Evolutionary conservation across 1,284 basidiomycete genomes (phyloP).

Genomic region (Cryptococcus amylolentus): DNA sequence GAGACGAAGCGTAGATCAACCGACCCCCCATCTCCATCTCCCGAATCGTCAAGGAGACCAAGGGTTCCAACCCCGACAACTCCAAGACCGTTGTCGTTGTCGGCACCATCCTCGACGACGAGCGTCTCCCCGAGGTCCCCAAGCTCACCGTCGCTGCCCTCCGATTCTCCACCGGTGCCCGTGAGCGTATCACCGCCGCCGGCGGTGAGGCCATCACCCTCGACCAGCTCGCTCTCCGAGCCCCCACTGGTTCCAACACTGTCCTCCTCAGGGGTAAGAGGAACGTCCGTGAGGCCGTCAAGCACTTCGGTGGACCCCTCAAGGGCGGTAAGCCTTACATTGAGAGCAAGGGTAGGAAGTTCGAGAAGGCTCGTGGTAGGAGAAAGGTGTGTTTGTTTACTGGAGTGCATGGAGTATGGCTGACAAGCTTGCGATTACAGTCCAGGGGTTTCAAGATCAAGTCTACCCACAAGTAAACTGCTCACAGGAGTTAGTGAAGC

Average conservation of each 20-base stretch:
- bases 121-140: slow-evolving; percentile 80
- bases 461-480: slow-evolving; percentile 47
- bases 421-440: slow-evolving; percentile 9
- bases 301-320: slow-evolving; percentile 76
- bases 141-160: slow-evolving; percentile 93
- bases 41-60: slow-evolving; percentile 77
- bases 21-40: slow-evolving; percentile 94
- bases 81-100: slow-evolving; percentile 84
- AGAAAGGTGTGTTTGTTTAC: slow-evolving; percentile 56
- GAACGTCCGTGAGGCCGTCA: slow-evolving; percentile 88
- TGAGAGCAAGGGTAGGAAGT: slow-evolving; percentile 90
- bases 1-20: slow-evolving; percentile 66
- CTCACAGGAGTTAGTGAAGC: slow-evolving; percentile 4
- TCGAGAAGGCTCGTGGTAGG: slow-evolving; percentile 74
- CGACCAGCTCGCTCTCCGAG: slow-evolving; percentile 91
- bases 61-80: slow-evolving; percentile 62
- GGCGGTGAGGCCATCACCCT: slow-evolving; percentile 94
- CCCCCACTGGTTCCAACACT: slow-evolving; percentile 94
- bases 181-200: slow-evolving; percentile 90
- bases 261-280: slow-evolving; percentile 76
- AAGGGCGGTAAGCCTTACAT: slow-evolving; percentile 57
- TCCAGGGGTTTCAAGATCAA: slow-evolving; percentile 52
- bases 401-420: not conserved
- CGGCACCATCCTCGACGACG: slow-evolving; percentile 93
- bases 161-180: slow-evolving; percentile 88